These are phyloP conservation scores for Lophium mytilinum DNA, from an alignment of 495 filamentous ascomycete genomes.

Conservation along the genomic window DNA sequence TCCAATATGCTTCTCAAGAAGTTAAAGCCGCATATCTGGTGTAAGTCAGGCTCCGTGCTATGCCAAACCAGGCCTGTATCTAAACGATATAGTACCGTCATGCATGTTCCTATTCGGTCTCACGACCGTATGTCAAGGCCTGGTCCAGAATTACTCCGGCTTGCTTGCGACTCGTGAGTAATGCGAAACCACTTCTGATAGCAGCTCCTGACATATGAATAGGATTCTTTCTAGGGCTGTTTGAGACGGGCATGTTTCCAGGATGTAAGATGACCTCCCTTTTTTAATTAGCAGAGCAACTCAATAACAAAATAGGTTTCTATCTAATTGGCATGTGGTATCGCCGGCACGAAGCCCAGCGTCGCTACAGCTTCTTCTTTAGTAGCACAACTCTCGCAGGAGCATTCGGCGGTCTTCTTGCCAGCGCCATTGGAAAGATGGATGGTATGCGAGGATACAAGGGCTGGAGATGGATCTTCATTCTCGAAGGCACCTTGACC, in stretches of 20 bases:
- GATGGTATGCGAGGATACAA: conserved; percentile 57
- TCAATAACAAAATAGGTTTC: conserved; percentile 55
- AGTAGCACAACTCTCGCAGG: conserved; percentile 54
- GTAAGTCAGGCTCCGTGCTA: conserved; percentile 25
- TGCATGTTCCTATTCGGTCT: conserved; percentile 84
- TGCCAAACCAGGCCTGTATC: not conserved
- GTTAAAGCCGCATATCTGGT: conserved; percentile 74
- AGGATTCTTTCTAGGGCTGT: conserved; percentile 73
- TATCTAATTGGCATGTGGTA: conserved; percentile 71
- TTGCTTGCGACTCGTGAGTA: conserved; percentile 55
- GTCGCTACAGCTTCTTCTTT: conserved; percentile 87
- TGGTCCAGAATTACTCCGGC: conserved; percentile 70
- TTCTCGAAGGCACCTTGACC: conserved; percentile 68
- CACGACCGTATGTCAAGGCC: conserved; percentile 66
- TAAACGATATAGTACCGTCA: conserved; percentile 40
- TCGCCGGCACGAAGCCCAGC: conserved; percentile 74
- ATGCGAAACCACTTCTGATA: not conserved
- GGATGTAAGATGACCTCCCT: conserved; percentile 36
- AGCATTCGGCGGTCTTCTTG: conserved; percentile 37
- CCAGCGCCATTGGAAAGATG: conserved; percentile 68
- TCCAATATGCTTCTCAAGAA: conserved; percentile 81
- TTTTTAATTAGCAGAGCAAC: not conserved
- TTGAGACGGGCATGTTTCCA: conserved; percentile 87
- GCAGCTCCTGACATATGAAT: conserved; percentile 20
- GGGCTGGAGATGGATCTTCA: conserved; percentile 81